Percentiles rank a stretch among this genome's conserved stretches.
Evolutionary conservation across 2,329 filamentous ascomycete species (phyloP).

Genomic region (Diaporthe destruens): DNA sequence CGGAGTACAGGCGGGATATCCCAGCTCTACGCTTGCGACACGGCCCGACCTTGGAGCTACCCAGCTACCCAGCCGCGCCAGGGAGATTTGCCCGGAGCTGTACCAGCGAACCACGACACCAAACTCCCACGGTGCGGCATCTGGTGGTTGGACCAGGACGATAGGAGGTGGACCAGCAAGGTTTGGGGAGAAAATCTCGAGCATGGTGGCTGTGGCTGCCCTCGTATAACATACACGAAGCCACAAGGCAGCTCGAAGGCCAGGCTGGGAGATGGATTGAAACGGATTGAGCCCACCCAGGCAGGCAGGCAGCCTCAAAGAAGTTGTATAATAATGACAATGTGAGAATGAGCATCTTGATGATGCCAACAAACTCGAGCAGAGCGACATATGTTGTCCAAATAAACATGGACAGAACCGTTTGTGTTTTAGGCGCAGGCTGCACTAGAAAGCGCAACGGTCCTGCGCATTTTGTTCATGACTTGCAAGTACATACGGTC

Average conservation of each 20-base stretch:
- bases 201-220: background rate
- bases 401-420: background rate
- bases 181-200: background rate
- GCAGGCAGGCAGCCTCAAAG: background rate
- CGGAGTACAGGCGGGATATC: slow-evolving; percentile 31
- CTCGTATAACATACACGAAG: background rate
- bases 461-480: background rate
- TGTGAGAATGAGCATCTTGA: background rate
- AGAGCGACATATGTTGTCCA: background rate
- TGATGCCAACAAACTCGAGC: background rate
- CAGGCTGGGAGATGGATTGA: background rate
- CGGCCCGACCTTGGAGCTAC: slow-evolving; percentile 28
- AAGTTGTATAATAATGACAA: too few species aligned
- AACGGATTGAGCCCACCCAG: background rate
- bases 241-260: background rate
- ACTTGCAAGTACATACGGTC: background rate
- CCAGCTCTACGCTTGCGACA: slow-evolving; percentile 19
- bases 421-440: slow-evolving; percentile 10
- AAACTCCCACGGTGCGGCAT: background rate
- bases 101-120: slow-evolving; percentile 11
- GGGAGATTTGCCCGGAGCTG: slow-evolving; percentile 4
- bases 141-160: background rate
- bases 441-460: background rate
- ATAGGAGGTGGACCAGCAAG: background rate
- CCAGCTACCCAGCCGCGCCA: slow-evolving; percentile 10